Percentiles rank a stretch among this genome's conserved stretches.
phyloP scores from a whole-genome alignment of 306 rosid genomes.

The Prunus armeniaca region DNA sequence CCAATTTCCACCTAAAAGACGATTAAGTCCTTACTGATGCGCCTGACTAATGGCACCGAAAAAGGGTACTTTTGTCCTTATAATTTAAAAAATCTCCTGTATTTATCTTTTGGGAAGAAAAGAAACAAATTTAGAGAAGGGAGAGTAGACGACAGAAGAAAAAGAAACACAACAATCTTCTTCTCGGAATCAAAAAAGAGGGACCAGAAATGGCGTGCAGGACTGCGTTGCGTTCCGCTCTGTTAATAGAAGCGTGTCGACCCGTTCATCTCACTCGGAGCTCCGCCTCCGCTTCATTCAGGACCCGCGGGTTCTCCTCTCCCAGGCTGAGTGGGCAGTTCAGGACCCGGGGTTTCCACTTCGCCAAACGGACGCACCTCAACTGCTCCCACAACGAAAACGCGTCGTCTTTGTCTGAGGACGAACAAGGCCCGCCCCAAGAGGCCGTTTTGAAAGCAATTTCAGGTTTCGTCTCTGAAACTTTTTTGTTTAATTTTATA shows the following conservation, averaged over 20 bases:
- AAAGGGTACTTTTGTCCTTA: neutral
- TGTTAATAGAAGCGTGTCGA: constrained; percentile 52
- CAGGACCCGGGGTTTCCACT: constrained; percentile 38
- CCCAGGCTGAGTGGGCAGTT: constrained; percentile 21
- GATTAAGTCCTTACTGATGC: neutral
- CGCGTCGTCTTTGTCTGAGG: constrained; percentile 48
- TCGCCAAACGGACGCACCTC: constrained; percentile 28
- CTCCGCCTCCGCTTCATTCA: constrained; percentile 26
- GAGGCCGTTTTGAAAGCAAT: constrained; percentile 92
- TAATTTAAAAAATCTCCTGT: neutral
- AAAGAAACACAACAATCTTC: neutral
- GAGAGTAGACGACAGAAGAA: neutral
- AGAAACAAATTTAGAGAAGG: neutral
- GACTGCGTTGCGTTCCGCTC: constrained; percentile 51
- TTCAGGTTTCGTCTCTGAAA: constrained; percentile 53
- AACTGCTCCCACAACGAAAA: constrained; percentile 51
- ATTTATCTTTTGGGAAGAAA: neutral
- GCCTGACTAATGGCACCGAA: rapidly evolving
- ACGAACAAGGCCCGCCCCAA: constrained; percentile 92
- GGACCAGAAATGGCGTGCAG: constrained; percentile 61
- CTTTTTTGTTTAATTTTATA: neutral
- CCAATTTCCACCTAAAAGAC: neutral
- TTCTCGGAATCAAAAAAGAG: neutral
- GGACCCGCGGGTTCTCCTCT: constrained; percentile 14
- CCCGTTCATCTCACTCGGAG: constrained; percentile 34